These are phyloP conservation scores for Aspergillus affinis DNA, from an alignment of 495 filamentous ascomycete species.

Conservation along the genomic window DNA sequence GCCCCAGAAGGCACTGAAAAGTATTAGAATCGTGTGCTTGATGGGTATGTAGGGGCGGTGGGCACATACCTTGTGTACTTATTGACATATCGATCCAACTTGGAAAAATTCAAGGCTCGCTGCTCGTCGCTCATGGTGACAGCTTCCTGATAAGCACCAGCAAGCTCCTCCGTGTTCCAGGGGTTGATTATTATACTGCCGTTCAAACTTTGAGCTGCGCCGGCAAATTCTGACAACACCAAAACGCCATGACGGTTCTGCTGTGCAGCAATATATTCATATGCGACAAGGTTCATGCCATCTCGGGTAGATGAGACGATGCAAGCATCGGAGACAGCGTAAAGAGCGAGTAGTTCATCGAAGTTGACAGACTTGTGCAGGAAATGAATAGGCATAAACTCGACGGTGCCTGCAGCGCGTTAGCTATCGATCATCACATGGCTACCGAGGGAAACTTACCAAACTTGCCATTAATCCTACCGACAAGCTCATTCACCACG, in stretches of 20 bases:
- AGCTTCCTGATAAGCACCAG: conserved; percentile 87
- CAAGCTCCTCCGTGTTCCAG: conserved; percentile 96
- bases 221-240: conserved; percentile 94
- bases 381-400: conserved; percentile 98
- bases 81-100: conserved; percentile 89
- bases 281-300: conserved; percentile 98
- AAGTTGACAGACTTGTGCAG: conserved; percentile 92
- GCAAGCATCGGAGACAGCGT: conserved; percentile 91
- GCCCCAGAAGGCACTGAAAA: conserved; percentile 88
- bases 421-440: neutral
- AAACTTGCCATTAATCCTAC: conserved; percentile 92
- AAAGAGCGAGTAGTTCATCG: conserved; percentile 89
- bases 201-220: conserved; percentile 89
- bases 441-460: conserved; percentile 43
- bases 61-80: conserved; percentile 80
- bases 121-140: conserved; percentile 91
- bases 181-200: conserved; percentile 93
- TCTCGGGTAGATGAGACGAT: conserved; percentile 95
- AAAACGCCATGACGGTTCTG: conserved; percentile 83
- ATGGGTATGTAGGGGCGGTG: neutral
- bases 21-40: conserved; percentile 10
- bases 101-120: conserved; percentile 79
- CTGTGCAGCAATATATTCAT: conserved; percentile 95
- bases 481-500: conserved; percentile 92
- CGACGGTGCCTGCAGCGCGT: conserved; percentile 67